A percentile compares a stretch with the other conserved stretches of the same genome.
Conservation (phyloP, 2,329 filamentous ascomycete species). For the Penicillium verrucosum region DNA sequence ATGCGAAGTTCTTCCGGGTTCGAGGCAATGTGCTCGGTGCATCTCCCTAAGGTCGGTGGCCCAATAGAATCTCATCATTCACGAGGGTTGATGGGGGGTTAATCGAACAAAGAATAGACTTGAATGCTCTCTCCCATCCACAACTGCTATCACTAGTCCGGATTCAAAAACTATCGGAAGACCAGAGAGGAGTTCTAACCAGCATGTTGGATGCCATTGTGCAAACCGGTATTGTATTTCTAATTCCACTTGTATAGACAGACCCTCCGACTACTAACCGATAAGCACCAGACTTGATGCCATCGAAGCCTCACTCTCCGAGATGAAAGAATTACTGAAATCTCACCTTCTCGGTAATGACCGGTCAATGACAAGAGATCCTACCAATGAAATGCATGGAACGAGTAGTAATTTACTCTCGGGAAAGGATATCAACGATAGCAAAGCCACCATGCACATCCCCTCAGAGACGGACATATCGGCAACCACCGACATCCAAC, state of each 20-base stretch:
- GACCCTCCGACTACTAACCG: neutral
- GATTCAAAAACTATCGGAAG: neutral
- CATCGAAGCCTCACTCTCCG: neutral
- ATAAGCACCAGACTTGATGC: slow-evolving; percentile 3
- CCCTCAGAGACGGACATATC: neutral
- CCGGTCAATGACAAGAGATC: neutral
- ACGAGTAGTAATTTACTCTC: neutral
- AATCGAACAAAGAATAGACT: neutral
- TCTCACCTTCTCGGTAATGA: neutral
- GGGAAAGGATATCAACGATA: neutral
- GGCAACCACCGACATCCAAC: slow-evolving; percentile 3
- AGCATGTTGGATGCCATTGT: neutral
- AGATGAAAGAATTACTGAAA: slow-evolving; percentile 8
- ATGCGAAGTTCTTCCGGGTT: slow-evolving; percentile 12
- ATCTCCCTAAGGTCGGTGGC: slow-evolving; percentile 9
- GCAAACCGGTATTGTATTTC: slow-evolving; percentile 4
- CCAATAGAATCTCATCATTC: neutral
- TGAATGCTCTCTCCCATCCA: slow-evolving; percentile 8
- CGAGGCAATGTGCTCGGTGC: slow-evolving; percentile 7
- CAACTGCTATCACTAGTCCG: slow-evolving; percentile 1
- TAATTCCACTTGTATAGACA: neutral
- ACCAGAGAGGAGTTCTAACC: neutral
- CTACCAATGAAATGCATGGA: neutral
- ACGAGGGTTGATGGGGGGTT: neutral
- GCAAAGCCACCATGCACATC: neutral